Conservation (phyloP, 352 stramenopile species). For the Globisporangium rhizosaccharum region DNA sequence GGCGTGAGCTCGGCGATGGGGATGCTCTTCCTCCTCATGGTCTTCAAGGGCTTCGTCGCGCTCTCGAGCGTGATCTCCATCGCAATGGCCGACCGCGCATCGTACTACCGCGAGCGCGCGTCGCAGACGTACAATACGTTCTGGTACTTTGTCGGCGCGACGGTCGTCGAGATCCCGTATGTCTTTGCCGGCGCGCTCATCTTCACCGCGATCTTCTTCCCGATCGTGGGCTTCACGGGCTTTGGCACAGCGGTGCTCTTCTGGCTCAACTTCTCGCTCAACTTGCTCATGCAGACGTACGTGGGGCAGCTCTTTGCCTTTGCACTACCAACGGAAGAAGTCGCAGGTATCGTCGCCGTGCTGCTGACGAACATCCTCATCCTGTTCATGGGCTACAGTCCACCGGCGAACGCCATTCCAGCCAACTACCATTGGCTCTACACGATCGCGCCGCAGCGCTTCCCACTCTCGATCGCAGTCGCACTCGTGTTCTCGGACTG, state of each 20-base stretch:
- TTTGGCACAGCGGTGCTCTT: slow-evolving; percentile 29
- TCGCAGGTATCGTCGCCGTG: slow-evolving; percentile 32
- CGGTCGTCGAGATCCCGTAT: slow-evolving; percentile 72
- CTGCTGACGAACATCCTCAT: slow-evolving; percentile 35
- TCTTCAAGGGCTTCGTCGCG: not conserved
- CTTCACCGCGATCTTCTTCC: slow-evolving; percentile 43
- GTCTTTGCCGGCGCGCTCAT: slow-evolving; percentile 28
- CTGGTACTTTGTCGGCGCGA: slow-evolving; percentile 70
- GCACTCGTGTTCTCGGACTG: slow-evolving; percentile 28
- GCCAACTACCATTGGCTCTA: slow-evolving; percentile 37
- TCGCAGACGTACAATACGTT: slow-evolving; percentile 78
- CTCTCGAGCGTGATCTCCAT: not conserved
- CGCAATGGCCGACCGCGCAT: slow-evolving; percentile 26
- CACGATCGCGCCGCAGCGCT: slow-evolving; percentile 31
- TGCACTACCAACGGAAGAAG: slow-evolving; percentile 27
- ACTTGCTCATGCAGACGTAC: slow-evolving; percentile 33
- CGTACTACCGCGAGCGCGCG: slow-evolving; percentile 88
- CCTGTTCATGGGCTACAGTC: slow-evolving; percentile 34
- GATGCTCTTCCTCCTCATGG: slow-evolving; percentile 11
- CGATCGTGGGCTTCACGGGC: slow-evolving; percentile 37
- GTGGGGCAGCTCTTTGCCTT: slow-evolving; percentile 31
- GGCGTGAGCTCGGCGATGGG: not conserved
- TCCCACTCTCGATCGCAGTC: slow-evolving; percentile 17
- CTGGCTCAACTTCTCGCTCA: slow-evolving; percentile 29
- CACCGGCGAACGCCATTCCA: slow-evolving; percentile 26